A percentile compares a stretch with the other conserved stretches of the same genome.
Evolutionary conservation across 202 grass and related monocot species (phyloP).

Genomic region (Thinopyrum obtusiflorum): DNA sequence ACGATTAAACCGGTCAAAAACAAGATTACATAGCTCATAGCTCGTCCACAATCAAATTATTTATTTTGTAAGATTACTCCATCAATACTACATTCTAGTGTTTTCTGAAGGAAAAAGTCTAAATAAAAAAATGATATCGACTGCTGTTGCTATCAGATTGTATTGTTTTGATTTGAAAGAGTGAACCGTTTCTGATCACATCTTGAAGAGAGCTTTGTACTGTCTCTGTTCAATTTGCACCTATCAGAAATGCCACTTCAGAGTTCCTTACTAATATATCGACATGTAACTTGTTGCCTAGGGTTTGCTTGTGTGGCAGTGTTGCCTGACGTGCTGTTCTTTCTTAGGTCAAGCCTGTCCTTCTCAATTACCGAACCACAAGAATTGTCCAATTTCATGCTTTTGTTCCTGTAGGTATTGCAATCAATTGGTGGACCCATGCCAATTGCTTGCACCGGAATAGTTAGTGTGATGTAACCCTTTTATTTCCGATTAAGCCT

Average conservation of each 20-base stretch:
- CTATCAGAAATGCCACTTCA: constrained; percentile 13
- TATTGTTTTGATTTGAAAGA: constrained; percentile 6
- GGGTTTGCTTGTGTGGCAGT: background rate
- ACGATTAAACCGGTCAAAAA: too few relatives aligned
- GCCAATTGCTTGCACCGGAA: background rate
- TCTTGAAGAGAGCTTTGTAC: constrained; percentile 9
- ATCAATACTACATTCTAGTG: background rate
- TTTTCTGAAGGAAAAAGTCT: background rate
- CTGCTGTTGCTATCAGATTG: background rate
- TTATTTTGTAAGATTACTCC: background rate
- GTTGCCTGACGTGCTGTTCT: constrained; percentile 13
- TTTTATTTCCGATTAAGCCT: background rate
- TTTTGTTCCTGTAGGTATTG: background rate
- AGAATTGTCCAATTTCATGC: background rate
- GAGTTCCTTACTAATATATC: background rate
- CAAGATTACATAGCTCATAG: too few relatives aligned
- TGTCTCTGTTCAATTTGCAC: constrained; percentile 18
- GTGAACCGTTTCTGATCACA: background rate
- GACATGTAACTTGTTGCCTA: constrained; percentile 3
- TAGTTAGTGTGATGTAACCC: background rate
- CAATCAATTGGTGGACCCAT: constrained; percentile 7
- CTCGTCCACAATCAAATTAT: background rate
- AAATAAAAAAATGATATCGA: background rate
- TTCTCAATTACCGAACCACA: constrained; percentile 15
- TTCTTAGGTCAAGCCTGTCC: background rate